Conservation (phyloP, 2,329 filamentous ascomycete genomes). For the Fusarium incarnatum region DNA sequence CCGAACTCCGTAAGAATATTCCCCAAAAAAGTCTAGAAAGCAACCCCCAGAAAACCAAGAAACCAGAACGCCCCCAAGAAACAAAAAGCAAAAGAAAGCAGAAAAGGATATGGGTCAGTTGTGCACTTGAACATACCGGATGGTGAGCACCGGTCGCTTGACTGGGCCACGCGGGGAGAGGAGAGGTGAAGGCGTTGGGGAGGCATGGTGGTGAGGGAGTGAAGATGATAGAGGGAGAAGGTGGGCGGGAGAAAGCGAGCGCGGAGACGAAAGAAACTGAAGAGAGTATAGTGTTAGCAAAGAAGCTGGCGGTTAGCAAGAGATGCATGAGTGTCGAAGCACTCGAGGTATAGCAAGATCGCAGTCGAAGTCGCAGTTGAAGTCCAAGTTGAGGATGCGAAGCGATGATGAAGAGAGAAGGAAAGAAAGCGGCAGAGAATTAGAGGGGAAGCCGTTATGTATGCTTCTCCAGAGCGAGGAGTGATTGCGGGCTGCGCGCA, state of each 20-base stretch:
- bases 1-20: neutral
- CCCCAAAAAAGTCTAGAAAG: neutral
- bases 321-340: slow-evolving; percentile 21
- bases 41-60: neutral
- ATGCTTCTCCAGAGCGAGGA: slow-evolving; percentile 3
- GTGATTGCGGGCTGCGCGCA: neutral
- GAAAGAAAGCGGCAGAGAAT: neutral
- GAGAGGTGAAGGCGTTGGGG: neutral
- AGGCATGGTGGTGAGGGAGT: neutral
- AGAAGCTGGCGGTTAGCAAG: slow-evolving; percentile 1
- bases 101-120: neutral
- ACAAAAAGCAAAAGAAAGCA: neutral
- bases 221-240: neutral
- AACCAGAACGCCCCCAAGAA: neutral
- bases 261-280: neutral
- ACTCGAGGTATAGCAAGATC: slow-evolving; percentile 19
- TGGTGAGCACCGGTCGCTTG: slow-evolving; percentile 1
- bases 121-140: neutral
- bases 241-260: neutral
- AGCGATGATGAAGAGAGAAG: neutral
- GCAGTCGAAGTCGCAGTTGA: neutral
- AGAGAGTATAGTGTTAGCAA: neutral
- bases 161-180: neutral
- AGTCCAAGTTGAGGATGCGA: slow-evolving; percentile 16
- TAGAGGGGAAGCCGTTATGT: slow-evolving; percentile 12